Conservation (phyloP, 305 asterid species). For the Solanum hybrid region DNA sequence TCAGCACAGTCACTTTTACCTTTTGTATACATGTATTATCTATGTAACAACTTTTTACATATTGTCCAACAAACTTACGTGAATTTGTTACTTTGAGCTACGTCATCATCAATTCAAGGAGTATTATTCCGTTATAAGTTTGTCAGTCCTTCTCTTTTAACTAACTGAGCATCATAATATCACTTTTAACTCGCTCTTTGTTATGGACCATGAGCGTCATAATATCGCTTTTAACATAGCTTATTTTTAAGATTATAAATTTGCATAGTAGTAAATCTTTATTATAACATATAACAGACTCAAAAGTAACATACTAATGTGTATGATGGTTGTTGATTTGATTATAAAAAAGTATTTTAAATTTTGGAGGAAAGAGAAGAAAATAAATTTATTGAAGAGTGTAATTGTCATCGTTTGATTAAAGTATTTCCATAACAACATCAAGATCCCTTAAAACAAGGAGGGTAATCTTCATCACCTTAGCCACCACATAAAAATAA, state of each 20-base stretch:
- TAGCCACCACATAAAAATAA: neutral
- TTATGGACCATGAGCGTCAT: neutral
- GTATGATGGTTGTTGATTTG: neutral
- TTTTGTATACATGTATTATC: neutral
- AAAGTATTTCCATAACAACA: neutral
- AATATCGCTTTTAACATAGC: accelerated
- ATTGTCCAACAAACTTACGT: neutral
- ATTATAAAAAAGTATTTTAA: neutral
- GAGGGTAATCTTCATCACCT: neutral
- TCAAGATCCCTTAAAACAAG: neutral
- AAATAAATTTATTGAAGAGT: neutral
- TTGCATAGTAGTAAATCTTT: neutral
- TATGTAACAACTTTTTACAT: neutral
- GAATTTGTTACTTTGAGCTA: neutral
- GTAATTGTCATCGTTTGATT: neutral
- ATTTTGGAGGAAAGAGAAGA: neutral
- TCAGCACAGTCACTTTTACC: neutral
- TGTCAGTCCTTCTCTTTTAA: too few species aligned
- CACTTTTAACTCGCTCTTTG: too few species aligned
- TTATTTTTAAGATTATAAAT: neutral
- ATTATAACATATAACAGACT: neutral
- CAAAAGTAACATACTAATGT: neutral
- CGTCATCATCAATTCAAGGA: neutral
- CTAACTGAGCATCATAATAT: too few species aligned
- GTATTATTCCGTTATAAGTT: too few species aligned